A percentile compares a stretch with the other conserved stretches of the same genome.
Conservation (phyloP, 768 basidiomycete genomes). For the Brasilioporus rufonigricans region DNA sequence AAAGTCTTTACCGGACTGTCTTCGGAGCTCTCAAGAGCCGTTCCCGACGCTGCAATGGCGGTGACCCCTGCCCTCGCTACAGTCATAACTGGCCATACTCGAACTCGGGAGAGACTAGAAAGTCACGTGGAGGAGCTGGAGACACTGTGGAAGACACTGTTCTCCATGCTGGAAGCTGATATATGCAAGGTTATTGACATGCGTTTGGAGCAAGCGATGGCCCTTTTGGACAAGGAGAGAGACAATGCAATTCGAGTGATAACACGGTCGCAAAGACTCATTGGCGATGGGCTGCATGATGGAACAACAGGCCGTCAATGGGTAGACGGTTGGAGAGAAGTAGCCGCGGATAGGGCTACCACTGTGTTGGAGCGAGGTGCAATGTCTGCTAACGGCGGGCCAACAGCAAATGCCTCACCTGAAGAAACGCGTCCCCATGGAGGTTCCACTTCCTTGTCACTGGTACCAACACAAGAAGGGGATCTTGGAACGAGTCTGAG, state of each 20-base stretch:
- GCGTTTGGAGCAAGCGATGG: constrained; percentile 33
- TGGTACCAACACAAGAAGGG: constrained; percentile 17
- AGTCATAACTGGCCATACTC: constrained; percentile 41
- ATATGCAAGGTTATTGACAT: constrained; percentile 38
- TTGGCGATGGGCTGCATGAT: constrained; percentile 2
- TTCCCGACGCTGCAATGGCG: constrained; percentile 39
- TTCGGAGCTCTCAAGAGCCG: constrained; percentile 44
- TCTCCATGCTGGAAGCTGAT: constrained; percentile 40
- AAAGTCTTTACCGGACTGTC: constrained; percentile 51
- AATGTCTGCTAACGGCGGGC: constrained; percentile 7
- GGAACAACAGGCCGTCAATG: constrained; percentile 11
- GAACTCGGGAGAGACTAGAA: constrained; percentile 42
- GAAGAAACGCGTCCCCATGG: constrained; percentile 14
- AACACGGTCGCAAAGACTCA: constrained; percentile 17
- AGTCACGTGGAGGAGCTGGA: constrained; percentile 40
- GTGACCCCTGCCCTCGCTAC: constrained; percentile 47
- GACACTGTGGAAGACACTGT: constrained; percentile 46
- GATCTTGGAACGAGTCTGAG: constrained; percentile 27
- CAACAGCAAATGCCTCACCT: constrained; percentile 2
- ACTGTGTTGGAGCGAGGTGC: constrained; percentile 13
- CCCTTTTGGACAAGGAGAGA: constrained; percentile 32
- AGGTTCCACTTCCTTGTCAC: constrained; percentile 9
- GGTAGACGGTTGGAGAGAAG: constrained; percentile 13
- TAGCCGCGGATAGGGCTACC: constrained; percentile 9
- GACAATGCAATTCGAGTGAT: constrained; percentile 22